phyloP scores from a whole-genome alignment of 176 grass and related monocot species.

The Ensete ventricosum region DNA sequence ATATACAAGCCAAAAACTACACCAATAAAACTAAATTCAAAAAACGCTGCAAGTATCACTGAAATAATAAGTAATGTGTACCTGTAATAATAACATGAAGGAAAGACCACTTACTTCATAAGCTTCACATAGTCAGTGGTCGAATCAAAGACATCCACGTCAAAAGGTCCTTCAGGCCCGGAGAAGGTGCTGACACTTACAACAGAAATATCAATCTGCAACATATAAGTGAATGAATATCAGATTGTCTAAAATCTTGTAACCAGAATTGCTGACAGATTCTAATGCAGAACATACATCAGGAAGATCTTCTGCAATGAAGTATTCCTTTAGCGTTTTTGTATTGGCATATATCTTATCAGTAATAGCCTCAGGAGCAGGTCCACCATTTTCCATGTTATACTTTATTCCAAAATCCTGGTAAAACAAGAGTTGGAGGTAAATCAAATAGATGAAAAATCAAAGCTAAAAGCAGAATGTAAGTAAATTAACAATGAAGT shows the following conservation, averaged over 20 bases:
- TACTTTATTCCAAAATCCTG: slow-evolving; percentile 99
- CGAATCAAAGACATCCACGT: slow-evolving; percentile 93
- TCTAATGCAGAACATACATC: not conserved
- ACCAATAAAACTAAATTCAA: not conserved
- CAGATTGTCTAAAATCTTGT: not conserved
- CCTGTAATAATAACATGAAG: not conserved
- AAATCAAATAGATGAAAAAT: not conserved
- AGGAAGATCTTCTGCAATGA: slow-evolving; percentile 72
- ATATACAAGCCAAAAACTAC: not conserved
- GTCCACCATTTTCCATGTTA: slow-evolving; percentile 94
- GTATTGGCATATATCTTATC: slow-evolving; percentile 88
- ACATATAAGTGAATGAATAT: not conserved
- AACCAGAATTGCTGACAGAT: not conserved
- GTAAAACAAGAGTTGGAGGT: not conserved
- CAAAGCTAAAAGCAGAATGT: not conserved
- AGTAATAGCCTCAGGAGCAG: slow-evolving; percentile 84
- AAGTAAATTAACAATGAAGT: not conserved
- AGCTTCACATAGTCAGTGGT: slow-evolving; percentile 81
- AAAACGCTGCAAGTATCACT: not conserved
- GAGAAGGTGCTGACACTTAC: slow-evolving; percentile 59
- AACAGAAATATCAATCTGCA: slow-evolving; percentile 85
- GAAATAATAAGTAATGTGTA: not conserved
- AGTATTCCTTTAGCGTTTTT: slow-evolving; percentile 67
- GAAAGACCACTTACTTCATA: slow-evolving; percentile 67
- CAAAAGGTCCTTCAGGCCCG: slow-evolving; percentile 81